Percentiles rank a stretch among this genome's conserved stretches.
These are phyloP conservation scores for Mesembryanthemum crystallinum DNA, from an alignment of 148 eudicot genomes.

Conservation along the genomic window DNA sequence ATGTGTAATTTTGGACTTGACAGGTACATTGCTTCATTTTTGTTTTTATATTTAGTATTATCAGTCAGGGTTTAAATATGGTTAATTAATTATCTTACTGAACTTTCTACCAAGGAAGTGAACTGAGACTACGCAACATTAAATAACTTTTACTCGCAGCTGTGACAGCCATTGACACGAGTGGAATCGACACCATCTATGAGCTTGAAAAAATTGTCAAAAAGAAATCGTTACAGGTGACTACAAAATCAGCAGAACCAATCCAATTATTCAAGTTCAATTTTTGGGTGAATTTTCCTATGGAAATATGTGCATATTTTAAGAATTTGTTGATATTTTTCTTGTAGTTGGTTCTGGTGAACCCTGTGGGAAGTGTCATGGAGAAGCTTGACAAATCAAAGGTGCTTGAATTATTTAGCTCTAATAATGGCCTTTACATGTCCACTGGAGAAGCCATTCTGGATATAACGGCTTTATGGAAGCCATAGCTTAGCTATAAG, in stretches of 20 bases:
- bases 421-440: slow-evolving; percentile 57
- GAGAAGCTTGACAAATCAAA: slow-evolving; percentile 76
- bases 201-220: slow-evolving; percentile 65
- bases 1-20: slow-evolving; percentile 78
- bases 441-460: slow-evolving; percentile 80
- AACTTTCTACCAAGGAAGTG: neutral
- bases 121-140: neutral
- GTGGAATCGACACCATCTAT: slow-evolving; percentile 65
- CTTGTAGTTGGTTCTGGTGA: slow-evolving; percentile 60
- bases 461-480: slow-evolving; percentile 62
- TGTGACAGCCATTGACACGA: slow-evolving; percentile 87
- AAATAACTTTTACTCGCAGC: slow-evolving; percentile 37
- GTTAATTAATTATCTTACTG: no score
- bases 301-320: neutral
- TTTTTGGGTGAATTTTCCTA: neutral
- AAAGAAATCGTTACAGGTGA: slow-evolving; percentile 57
- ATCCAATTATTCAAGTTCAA: neutral
- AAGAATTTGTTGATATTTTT: neutral
- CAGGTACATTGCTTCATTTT: slow-evolving; percentile 45
- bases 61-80: no score
- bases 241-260: neutral
- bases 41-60: no score
- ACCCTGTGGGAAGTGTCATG: slow-evolving; percentile 79
- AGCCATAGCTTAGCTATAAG: slow-evolving; percentile 30
- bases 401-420: slow-evolving; percentile 48